Conservation (phyloP, 2,329 filamentous ascomycete genomes). For the Cladosporium halotolerans region DNA sequence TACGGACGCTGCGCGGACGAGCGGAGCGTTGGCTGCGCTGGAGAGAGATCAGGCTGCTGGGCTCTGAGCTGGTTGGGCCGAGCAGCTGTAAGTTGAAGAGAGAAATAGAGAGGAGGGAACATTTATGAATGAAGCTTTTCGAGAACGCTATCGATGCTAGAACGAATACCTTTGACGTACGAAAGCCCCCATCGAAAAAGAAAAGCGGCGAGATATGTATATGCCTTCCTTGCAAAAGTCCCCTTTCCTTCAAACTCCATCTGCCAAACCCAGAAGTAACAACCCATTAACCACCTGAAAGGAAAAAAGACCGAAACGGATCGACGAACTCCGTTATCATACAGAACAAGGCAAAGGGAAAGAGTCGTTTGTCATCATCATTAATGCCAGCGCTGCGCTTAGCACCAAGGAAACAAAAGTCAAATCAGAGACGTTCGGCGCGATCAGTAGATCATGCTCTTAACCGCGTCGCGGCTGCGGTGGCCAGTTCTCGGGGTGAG, state of each 20-base stretch:
- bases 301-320: not conserved
- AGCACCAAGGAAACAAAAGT: not conserved
- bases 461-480: constrained; percentile 29
- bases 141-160: not conserved
- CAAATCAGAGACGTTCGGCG: not conserved
- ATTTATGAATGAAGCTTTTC: not conserved
- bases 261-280: not conserved
- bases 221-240: not conserved
- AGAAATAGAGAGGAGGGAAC: not conserved
- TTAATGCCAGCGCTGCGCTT: not conserved
- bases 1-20: constrained; percentile 24
- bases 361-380: constrained; percentile 4
- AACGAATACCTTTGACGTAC: not conserved
- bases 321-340: constrained; percentile 6
- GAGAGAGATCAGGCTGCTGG: constrained; percentile 33
- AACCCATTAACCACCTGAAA: not conserved
- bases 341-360: not conserved
- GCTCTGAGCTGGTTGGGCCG: not conserved
- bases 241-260: not conserved
- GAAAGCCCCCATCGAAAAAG: not conserved
- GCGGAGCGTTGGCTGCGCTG: constrained; percentile 24
- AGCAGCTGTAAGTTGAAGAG: not conserved
- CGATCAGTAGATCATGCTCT: constrained; percentile 34
- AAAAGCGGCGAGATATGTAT: not conserved
- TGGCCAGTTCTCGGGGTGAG: constrained; percentile 26